phyloP scores from a whole-genome alignment of 1,139 yeast species.

The Lodderomyces margitis region DNA sequence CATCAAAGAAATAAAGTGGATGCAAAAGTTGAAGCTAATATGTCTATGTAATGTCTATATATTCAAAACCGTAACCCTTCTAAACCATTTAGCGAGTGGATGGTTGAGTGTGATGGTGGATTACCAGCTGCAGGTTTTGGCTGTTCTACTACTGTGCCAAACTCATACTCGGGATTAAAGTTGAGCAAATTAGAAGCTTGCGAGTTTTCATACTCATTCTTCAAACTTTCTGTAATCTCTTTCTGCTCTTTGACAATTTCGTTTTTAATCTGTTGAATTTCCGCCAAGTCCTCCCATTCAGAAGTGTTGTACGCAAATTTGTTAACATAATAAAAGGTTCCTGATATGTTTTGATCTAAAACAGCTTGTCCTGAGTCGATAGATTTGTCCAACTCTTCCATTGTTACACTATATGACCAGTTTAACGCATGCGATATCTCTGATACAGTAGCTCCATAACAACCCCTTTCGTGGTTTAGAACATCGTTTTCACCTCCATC shows the following conservation, averaged over 20 bases:
- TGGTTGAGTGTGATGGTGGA: background rate
- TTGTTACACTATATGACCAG: conserved; percentile 71
- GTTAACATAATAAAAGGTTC: conserved; percentile 47
- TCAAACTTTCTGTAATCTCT: conserved; percentile 18
- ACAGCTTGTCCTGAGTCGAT: conserved; percentile 57
- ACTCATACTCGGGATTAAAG: conserved; percentile 21
- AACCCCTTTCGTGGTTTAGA: conserved; percentile 23
- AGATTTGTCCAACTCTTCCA: conserved; percentile 64
- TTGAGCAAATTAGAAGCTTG: conserved; percentile 19
- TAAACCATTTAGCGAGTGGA: conserved; percentile 12
- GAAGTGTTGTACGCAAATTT: conserved; percentile 19
- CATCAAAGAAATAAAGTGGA: background rate
- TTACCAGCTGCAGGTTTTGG: background rate
- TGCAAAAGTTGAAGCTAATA: background rate
- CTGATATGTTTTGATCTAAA: conserved; percentile 65
- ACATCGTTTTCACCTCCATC: conserved; percentile 3
- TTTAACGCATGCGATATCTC: conserved; percentile 38
- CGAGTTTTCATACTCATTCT: conserved; percentile 15
- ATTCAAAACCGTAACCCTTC: conserved; percentile 13
- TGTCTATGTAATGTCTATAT: background rate
- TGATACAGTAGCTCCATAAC: conserved; percentile 35
- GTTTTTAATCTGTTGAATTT: conserved; percentile 15
- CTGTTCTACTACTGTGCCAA: conserved; percentile 13
- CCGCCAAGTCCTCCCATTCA: conserved; percentile 15
- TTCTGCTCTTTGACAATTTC: conserved; percentile 22